phyloP scores from a whole-genome alignment of 2,329 filamentous ascomycete genomes.

The Xylariaceae sp. region DNA sequence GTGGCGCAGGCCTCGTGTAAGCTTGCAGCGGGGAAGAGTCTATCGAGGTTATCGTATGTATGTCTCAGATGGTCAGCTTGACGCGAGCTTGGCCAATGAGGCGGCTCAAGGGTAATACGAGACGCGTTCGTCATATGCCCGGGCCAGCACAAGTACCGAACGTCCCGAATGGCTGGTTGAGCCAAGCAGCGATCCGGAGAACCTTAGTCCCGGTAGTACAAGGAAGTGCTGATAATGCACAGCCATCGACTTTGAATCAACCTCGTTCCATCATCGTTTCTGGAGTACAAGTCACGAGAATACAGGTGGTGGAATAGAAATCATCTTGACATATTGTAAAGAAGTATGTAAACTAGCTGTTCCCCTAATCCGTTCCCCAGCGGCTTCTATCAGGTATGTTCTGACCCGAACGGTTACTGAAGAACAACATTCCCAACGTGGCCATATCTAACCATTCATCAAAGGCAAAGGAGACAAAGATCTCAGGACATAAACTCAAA shows the following conservation, averaged over 20 bases:
- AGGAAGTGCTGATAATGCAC: background rate
- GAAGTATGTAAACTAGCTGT: background rate
- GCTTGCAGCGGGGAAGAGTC: background rate
- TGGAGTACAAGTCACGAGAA: background rate
- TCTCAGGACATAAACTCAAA: background rate
- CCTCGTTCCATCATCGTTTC: background rate
- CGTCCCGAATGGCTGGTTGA: conserved; percentile 13
- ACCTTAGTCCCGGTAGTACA: background rate
- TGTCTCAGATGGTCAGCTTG: conserved; percentile 5
- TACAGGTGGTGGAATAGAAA: background rate
- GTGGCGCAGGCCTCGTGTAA: background rate
- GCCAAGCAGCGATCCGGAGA: background rate
- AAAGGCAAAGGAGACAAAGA: background rate
- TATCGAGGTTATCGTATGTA: background rate
- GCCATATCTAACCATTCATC: background rate
- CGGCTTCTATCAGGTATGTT: background rate
- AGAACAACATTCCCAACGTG: too few relatives aligned
- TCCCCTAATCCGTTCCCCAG: background rate
- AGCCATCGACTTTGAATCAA: background rate
- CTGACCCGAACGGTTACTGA: background rate
- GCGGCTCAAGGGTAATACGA: background rate
- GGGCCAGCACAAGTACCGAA: background rate
- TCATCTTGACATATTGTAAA: background rate
- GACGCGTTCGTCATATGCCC: background rate
- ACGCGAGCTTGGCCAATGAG: background rate